Evolutionary conservation across 148 eudicot species (phyloP).

Genomic region (Suaeda aralocaspica): DNA sequence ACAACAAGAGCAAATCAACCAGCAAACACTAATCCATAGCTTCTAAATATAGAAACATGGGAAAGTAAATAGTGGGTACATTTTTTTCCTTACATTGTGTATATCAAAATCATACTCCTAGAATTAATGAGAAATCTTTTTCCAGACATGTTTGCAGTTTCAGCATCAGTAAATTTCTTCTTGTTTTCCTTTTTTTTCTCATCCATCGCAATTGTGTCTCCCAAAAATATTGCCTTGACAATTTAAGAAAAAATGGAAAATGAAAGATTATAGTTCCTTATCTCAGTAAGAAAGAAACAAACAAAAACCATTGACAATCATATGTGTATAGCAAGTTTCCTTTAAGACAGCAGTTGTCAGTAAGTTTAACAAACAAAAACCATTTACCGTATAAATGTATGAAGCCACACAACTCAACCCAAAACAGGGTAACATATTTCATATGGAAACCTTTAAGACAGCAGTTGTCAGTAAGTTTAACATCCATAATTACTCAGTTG

Average conservation of each 20-base stretch:
- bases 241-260: too few relatives aligned
- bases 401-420: too few relatives aligned
- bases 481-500: background rate
- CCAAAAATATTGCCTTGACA: background rate
- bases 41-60: background rate
- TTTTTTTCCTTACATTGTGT: background rate
- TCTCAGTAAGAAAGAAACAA: too few relatives aligned
- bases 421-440: too few relatives aligned
- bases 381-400: too few relatives aligned
- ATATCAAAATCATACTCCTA: background rate
- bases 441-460: too few relatives aligned
- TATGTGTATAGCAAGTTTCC: too few relatives aligned
- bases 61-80: background rate
- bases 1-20: slow-evolving; percentile 1
- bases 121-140: background rate
- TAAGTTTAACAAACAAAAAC: too few relatives aligned
- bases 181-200: background rate
- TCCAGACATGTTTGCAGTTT: background rate
- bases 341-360: too few relatives aligned
- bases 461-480: background rate
- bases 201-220: background rate
- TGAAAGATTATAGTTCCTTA: too few relatives aligned
- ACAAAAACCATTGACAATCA: too few relatives aligned
- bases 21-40: background rate
- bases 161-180: background rate